Evolutionary conservation across 2,329 filamentous ascomycete species (phyloP).

Genomic region (Alternaria incomplexa): DNA sequence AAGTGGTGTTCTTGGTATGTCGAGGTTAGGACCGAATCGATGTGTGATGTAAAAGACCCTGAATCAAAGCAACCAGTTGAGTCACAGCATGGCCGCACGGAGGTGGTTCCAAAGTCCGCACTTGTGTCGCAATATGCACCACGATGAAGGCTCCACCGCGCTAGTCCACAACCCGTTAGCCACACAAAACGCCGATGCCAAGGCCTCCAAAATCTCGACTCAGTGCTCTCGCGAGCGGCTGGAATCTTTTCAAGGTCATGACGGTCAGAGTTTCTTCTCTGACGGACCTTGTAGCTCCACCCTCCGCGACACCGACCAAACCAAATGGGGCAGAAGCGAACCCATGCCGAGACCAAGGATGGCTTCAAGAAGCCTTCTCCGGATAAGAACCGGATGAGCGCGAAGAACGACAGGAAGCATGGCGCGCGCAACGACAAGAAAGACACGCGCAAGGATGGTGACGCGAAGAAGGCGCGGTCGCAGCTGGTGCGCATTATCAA

Average conservation of each 20-base stretch:
- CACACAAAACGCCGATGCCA: constrained; percentile 17
- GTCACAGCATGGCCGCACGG: constrained; percentile 27
- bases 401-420: constrained; percentile 30
- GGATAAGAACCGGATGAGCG: constrained; percentile 39
- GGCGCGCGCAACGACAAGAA: constrained; percentile 8
- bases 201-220: constrained; percentile 22
- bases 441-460: constrained; percentile 42
- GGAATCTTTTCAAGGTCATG: constrained; percentile 37
- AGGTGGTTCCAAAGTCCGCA: constrained; percentile 24
- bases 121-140: constrained; percentile 10
- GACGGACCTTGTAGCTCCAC: constrained; percentile 44
- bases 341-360: constrained; percentile 50
- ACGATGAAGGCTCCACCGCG: constrained; percentile 17
- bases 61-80: constrained; percentile 24
- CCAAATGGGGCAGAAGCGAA: constrained; percentile 52
- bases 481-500: constrained; percentile 34
- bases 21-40: background rate
- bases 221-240: constrained; percentile 18
- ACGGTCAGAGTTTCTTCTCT: constrained; percentile 48
- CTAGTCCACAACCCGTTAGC: constrained; percentile 28
- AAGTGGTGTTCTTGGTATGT: background rate
- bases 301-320: constrained; percentile 31
- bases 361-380: constrained; percentile 47
- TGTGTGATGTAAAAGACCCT: background rate
- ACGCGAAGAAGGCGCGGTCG: constrained; percentile 37